A percentile compares a stretch with the other conserved stretches of the same genome.
Conservation (phyloP, 192 early-diverging fungal species). For the Geranomyces michiganensis region DNA sequence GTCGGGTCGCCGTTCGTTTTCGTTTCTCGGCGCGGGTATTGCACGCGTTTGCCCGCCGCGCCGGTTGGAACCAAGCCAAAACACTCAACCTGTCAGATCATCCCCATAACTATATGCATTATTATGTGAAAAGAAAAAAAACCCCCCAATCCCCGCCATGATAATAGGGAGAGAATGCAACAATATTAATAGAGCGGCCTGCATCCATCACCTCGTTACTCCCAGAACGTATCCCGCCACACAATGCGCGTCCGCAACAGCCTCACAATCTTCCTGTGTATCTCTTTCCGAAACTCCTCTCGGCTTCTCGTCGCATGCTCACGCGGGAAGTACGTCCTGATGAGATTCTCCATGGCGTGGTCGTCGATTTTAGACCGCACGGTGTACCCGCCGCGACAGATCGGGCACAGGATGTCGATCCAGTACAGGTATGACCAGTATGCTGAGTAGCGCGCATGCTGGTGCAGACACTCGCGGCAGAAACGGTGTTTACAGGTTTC, state of each 20-base stretch:
- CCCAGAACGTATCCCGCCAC: constrained; percentile 21
- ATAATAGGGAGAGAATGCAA: not conserved
- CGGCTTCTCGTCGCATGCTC: constrained; percentile 12
- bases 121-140: no score
- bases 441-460: constrained; percentile 27
- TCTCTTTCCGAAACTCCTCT: constrained; percentile 1
- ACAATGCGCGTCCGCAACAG: constrained; percentile 9
- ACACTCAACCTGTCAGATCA: no score
- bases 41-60: no score
- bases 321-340: constrained; percentile 23
- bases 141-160: no score
- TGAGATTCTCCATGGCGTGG: constrained; percentile 18
- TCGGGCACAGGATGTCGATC: constrained; percentile 27
- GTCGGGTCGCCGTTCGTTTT: no score
- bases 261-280: constrained; percentile 15
- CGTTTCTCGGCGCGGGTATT: no score
- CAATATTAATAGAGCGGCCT: not conserved
- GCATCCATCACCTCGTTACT: not conserved
- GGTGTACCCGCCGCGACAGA: constrained; percentile 28
- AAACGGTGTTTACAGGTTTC: constrained; percentile 23
- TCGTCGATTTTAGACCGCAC: constrained; percentile 1
- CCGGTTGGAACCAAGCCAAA: no score
- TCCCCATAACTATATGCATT: no score
- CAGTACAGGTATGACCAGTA: constrained; percentile 32
- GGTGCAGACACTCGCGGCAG: constrained; percentile 28